phyloP scores from a whole-genome alignment of 176 grass and related monocot genomes.

The Saccharum spontaneum region DNA sequence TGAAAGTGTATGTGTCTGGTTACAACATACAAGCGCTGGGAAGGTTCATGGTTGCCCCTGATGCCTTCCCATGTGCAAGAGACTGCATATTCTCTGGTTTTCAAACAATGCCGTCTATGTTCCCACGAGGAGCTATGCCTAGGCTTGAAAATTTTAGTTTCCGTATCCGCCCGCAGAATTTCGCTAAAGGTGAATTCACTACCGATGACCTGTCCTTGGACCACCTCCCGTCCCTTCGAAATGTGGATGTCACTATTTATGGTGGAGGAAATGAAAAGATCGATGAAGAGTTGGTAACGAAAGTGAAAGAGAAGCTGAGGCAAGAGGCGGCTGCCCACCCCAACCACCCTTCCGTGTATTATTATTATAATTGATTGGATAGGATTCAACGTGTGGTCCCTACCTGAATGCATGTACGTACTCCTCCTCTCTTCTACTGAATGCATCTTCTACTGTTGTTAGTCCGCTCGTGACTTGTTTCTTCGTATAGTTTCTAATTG shows the following conservation, averaged over 20 bases:
- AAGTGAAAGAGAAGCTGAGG: not conserved
- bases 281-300: not conserved
- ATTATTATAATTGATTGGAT: no score
- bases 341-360: slow-evolving; percentile 9
- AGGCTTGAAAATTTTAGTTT: not conserved
- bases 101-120: not conserved
- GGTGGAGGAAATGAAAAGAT: no score
- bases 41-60: not conserved
- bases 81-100: no score
- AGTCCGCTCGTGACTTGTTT: no score
- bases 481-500: no score
- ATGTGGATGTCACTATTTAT: no score
- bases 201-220: no score
- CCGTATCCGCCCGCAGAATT: fast-evolving
- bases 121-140: slow-evolving; percentile 1
- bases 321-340: not conserved
- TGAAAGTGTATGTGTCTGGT: fast-evolving
- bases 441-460: no score
- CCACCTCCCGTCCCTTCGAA: no score
- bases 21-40: not conserved
- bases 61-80: not conserved
- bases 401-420: no score
- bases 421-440: no score
- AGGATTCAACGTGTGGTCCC: no score
- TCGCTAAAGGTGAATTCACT: not conserved